Conservation (phyloP, 805 yeast genomes). For the Myxozyma kluyveri region DNA sequence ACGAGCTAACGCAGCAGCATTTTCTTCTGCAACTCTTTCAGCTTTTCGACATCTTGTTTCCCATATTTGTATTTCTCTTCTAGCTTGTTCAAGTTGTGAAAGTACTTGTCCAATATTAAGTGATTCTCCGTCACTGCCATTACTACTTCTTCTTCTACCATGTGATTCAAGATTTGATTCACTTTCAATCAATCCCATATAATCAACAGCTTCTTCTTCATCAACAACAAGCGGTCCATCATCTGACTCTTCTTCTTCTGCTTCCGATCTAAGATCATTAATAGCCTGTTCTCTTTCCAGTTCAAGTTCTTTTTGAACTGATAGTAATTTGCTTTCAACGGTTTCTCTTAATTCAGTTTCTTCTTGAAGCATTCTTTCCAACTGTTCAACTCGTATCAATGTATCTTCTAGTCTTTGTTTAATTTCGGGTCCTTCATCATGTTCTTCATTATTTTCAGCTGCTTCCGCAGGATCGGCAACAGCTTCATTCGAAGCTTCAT, state of each 20-base stretch:
- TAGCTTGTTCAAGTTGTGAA: slow-evolving; percentile 19
- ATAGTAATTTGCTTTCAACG: slow-evolving; percentile 15
- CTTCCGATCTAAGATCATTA: slow-evolving; percentile 16
- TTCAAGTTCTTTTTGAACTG: slow-evolving; percentile 23
- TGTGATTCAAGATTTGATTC: slow-evolving; percentile 14
- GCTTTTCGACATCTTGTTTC: slow-evolving; percentile 19
- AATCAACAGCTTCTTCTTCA: slow-evolving; percentile 22
- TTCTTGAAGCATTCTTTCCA: slow-evolving; percentile 15
- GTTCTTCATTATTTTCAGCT: not conserved
- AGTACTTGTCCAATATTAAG: slow-evolving; percentile 10
- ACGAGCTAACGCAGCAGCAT: slow-evolving; percentile 11
- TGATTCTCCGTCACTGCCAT: slow-evolving; percentile 9
- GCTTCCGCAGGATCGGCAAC: not conserved
- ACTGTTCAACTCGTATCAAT: not conserved
- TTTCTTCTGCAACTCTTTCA: slow-evolving; percentile 18
- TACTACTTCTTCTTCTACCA: slow-evolving; percentile 5
- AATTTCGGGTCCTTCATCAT: not conserved
- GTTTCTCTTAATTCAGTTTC: slow-evolving; percentile 13
- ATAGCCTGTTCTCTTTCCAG: slow-evolving; percentile 25
- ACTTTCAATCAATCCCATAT: slow-evolving; percentile 24
- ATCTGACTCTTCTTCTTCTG: slow-evolving; percentile 7
- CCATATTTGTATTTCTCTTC: slow-evolving; percentile 16
- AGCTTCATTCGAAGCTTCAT: not conserved
- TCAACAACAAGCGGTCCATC: slow-evolving; percentile 4
- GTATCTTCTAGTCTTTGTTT: slow-evolving; percentile 5